These are phyloP conservation scores for Phytophthora kernoviae DNA, from an alignment of 352 stramenopile species.

Conservation along the genomic window DNA sequence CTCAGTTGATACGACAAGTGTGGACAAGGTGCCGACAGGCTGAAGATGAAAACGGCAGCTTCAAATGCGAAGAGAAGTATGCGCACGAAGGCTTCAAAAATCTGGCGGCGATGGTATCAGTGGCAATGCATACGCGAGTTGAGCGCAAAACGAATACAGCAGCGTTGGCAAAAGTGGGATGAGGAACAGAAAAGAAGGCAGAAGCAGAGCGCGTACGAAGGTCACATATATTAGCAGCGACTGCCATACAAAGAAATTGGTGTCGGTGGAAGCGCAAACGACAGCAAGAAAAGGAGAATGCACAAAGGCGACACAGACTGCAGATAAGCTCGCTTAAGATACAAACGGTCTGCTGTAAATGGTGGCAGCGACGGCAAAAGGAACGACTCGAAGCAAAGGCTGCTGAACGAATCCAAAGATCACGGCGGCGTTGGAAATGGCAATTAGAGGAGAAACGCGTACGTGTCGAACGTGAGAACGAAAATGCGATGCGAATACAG, in stretches of 20 bases:
- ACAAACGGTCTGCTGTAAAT: constrained; percentile 9
- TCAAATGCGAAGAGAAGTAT: constrained; percentile 14
- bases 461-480: neutral
- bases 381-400: neutral
- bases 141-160: constrained; percentile 20
- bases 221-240: constrained; percentile 5
- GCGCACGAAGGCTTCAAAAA: constrained; percentile 22
- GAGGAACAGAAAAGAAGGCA: constrained; percentile 2
- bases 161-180: constrained; percentile 5
- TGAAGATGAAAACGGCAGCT: constrained; percentile 6
- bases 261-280: constrained; percentile 3
- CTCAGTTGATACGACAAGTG: constrained; percentile 22
- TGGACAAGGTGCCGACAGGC: constrained; percentile 18
- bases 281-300: constrained; percentile 7
- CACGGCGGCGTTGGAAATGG: constrained; percentile 13
- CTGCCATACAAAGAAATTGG: constrained; percentile 9
- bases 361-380: constrained; percentile 5
- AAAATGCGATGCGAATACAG: constrained; percentile 10
- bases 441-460: neutral
- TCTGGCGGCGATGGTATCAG: constrained; percentile 12
- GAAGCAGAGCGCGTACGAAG: constrained; percentile 7
- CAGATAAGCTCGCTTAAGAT: constrained; percentile 7
- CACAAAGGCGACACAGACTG: constrained; percentile 1
- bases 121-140: constrained; percentile 7
- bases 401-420: constrained; percentile 15